These are phyloP conservation scores for Kurtzmaniella quercitrusa DNA, from an alignment of 1,139 yeast genomes.

Conservation along the genomic window DNA sequence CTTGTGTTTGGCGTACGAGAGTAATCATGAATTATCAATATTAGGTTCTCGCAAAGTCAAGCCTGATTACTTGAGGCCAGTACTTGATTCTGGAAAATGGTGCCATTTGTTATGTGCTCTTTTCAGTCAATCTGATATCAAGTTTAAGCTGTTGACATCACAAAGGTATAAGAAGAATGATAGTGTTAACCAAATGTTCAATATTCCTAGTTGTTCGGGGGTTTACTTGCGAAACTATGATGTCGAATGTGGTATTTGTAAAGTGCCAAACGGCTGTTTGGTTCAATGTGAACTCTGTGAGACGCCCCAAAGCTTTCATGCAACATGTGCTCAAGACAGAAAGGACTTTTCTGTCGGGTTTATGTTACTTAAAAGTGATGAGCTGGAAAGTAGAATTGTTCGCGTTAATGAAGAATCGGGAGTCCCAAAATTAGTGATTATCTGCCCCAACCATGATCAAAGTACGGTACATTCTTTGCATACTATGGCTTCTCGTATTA, in stretches of 20 bases:
- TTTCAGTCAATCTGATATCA: slow-evolving; percentile 30
- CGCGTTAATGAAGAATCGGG: slow-evolving; percentile 33
- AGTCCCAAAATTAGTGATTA: slow-evolving; percentile 35
- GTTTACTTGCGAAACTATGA: slow-evolving; percentile 22
- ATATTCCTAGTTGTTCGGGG: slow-evolving; percentile 27
- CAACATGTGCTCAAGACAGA: slow-evolving; percentile 63
- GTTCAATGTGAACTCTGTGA: slow-evolving; percentile 28
- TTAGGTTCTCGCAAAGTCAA: slow-evolving; percentile 35
- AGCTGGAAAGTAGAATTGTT: slow-evolving; percentile 17
- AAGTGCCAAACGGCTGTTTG: slow-evolving; percentile 26
- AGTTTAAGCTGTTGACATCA: slow-evolving; percentile 13
- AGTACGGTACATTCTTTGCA: slow-evolving; percentile 10
- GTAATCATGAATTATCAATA: slow-evolving; percentile 42
- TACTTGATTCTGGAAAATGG: slow-evolving; percentile 65
- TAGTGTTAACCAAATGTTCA: slow-evolving; percentile 8
- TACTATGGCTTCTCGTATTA: slow-evolving; percentile 27
- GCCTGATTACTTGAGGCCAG: slow-evolving; percentile 72
- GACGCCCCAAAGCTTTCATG: slow-evolving; percentile 34
- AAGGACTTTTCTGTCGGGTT: slow-evolving; percentile 45
- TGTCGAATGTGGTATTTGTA: slow-evolving; percentile 26
- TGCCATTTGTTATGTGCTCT: slow-evolving; percentile 76
- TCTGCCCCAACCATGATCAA: slow-evolving; percentile 38
- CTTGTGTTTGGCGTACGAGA: slow-evolving; percentile 57
- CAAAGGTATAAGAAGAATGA: slow-evolving; percentile 10
- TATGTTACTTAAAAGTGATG: slow-evolving; percentile 19